phyloP scores from a whole-genome alignment of 2,329 filamentous ascomycete genomes.

The Orbilia brochopaga region DNA sequence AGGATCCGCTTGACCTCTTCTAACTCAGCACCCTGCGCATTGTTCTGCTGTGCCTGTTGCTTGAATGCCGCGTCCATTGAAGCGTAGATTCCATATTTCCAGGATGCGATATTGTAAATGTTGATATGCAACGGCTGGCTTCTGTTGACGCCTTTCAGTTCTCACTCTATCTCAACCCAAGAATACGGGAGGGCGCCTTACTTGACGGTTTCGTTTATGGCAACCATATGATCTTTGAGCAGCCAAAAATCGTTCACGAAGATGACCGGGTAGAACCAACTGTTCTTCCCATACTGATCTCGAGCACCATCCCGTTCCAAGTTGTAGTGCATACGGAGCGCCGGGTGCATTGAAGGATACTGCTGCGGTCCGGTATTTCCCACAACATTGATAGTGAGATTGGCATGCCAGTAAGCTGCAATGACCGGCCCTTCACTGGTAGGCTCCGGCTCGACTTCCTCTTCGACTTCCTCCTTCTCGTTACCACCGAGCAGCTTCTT shows the following conservation, averaged over 20 bases:
- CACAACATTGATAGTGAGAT: conserved; percentile 86
- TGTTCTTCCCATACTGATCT: conserved; percentile 82
- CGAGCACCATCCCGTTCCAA: conserved; percentile 81
- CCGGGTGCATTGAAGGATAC: conserved; percentile 72
- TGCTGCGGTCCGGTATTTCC: conserved; percentile 76
- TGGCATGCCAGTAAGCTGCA: conserved; percentile 90
- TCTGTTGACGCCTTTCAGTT: conserved; percentile 19
- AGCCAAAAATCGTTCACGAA: conserved; percentile 99
- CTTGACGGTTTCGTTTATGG: conserved; percentile 87
- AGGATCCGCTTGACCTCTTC: conserved; percentile 97
- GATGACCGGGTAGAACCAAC: conserved; percentile 90
- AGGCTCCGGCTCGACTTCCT: conserved; percentile 62
- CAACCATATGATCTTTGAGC: conserved; percentile 84
- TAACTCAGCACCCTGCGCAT: conserved; percentile 88
- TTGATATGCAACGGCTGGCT: conserved; percentile 54
- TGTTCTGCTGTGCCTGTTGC: conserved; percentile 74
- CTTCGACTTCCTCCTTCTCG: conserved; percentile 62
- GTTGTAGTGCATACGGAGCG: conserved; percentile 76
- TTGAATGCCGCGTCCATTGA: conserved; percentile 87
- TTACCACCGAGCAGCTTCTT: conserved; percentile 74
- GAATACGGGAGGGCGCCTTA: conserved; percentile 63
- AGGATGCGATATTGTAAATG: conserved; percentile 61
- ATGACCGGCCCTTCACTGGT: conserved; percentile 68
- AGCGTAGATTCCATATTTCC: conserved; percentile 87
- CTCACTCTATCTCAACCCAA: not conserved